Percentiles rank a stretch among this genome's conserved stretches.
Conservation (phyloP, 305 asterid genomes). For the Ilex paraguariensis region DNA sequence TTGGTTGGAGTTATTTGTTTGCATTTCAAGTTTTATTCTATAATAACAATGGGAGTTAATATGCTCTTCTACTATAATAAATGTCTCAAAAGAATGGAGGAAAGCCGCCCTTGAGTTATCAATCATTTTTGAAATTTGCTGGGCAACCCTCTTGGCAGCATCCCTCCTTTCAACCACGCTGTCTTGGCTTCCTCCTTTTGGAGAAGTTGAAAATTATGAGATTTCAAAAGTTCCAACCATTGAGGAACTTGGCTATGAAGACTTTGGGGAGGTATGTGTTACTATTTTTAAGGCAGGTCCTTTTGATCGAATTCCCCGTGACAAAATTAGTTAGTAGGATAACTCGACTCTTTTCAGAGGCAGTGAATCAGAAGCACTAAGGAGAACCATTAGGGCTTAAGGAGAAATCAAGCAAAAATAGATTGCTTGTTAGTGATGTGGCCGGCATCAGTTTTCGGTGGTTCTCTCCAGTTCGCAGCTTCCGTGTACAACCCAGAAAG, state of each 20-base stretch:
- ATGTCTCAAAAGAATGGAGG: conserved; percentile 70
- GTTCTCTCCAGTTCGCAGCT: no score
- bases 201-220: conserved; percentile 40
- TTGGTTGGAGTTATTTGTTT: no score
- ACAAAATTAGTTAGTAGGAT: conserved; percentile 39
- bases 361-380: conserved; percentile 91
- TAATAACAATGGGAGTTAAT: not conserved
- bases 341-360: conserved; percentile 77
- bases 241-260: conserved; percentile 73
- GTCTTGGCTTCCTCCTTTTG: conserved; percentile 64
- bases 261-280: conserved; percentile 46
- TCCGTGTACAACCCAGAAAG: no score
- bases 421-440: no score
- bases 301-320: conserved; percentile 10
- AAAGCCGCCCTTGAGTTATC: conserved; percentile 80
- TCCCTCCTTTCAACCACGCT: conserved; percentile 45
- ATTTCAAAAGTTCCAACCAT: conserved; percentile 66
- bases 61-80: not conserved
- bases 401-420: no score
- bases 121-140: conserved; percentile 80
- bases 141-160: conserved; percentile 76
- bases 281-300: conserved; percentile 1
- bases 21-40: no score
- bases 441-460: no score
- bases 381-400: no score